These are phyloP conservation scores for Chionographis japonica DNA, from an alignment of 106 monocot species.

Conservation along the genomic window DNA sequence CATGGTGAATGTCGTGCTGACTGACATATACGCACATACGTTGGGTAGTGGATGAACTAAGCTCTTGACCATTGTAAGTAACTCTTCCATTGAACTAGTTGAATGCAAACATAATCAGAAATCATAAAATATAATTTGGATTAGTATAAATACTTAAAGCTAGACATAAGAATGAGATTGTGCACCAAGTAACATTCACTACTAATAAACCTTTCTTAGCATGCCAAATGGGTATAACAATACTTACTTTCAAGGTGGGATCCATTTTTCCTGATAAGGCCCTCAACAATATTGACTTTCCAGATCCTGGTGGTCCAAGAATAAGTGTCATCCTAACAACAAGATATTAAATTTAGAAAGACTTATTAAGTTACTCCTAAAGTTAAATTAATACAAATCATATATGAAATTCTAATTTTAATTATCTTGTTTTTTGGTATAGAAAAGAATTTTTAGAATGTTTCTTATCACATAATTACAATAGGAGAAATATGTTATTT, in stretches of 20 bases:
- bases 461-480: too few species aligned
- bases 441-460: too few species aligned
- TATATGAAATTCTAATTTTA: too few species aligned
- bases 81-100: constrained; percentile 49
- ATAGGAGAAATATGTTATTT: not conserved
- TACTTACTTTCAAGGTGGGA: constrained; percentile 35
- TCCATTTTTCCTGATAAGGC: constrained; percentile 47
- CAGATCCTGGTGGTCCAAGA: constrained; percentile 52
- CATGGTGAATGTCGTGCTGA: constrained; percentile 70
- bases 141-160: not conserved
- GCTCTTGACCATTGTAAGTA: constrained; percentile 48
- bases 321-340: constrained; percentile 49
- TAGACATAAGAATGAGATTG: too few species aligned
- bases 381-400: not conserved
- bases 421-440: too few species aligned
- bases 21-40: constrained; percentile 50
- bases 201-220: too few species aligned
- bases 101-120: not conserved
- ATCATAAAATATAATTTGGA: not conserved
- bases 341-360: not conserved
- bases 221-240: not conserved
- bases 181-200: too few species aligned
- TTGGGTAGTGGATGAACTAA: constrained; percentile 17
- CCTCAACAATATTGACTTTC: constrained; percentile 55
- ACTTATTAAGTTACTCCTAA: not conserved